Base-by-base conservation (phyloP, 1,139 yeast species). In the Diutina pseudorugosa region DNA sequence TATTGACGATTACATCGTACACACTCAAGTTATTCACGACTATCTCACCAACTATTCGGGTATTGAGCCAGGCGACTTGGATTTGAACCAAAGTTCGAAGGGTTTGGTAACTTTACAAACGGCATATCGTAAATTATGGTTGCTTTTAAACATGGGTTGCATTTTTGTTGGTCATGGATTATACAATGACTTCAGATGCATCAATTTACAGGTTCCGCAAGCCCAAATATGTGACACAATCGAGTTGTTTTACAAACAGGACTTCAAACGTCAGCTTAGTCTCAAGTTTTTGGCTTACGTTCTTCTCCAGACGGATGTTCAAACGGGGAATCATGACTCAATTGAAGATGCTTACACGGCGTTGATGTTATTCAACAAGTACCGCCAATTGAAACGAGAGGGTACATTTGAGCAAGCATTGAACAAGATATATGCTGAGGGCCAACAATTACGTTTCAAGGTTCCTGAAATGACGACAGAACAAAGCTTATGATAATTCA, bases 321-420 rank as follows among this genome's bases (percentile, higher is more conserved):
- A 94, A 65, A 82, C 82, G 2, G 96, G 95, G 1, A 91, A 91
- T 63, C 99, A 94, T 65, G 98, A 94, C 64, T 91, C 98, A 0
- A 89, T 93, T 50, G 98, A 94, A 63, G 99, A 94, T 70, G 98
- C 99, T 0, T 72, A 77, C 54, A 85, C 94, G 12, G 98, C 99
- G 0, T 74, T 94, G 58, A 67, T 80, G 52, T 70, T 94, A 48
- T 94, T 87, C 68, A 80, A 81, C 58, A 83, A 80, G 62, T 91
- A 87, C 61, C 68, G 79, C 60, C 82, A 83, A 58, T 72, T 91
- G 57, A 70, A 72, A 54, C 73, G 71, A 3, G 65, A 68, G 0
- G 93, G 87, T 0, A 74, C 71, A 30, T 78, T 91, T 56, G 88
- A 85, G 47, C 67, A 66, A 8, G 75, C 80, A 1, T 72, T 93